Evolutionary conservation across 2,329 filamentous ascomycete genomes (phyloP).

Genomic region (Penicillium sp.): DNA sequence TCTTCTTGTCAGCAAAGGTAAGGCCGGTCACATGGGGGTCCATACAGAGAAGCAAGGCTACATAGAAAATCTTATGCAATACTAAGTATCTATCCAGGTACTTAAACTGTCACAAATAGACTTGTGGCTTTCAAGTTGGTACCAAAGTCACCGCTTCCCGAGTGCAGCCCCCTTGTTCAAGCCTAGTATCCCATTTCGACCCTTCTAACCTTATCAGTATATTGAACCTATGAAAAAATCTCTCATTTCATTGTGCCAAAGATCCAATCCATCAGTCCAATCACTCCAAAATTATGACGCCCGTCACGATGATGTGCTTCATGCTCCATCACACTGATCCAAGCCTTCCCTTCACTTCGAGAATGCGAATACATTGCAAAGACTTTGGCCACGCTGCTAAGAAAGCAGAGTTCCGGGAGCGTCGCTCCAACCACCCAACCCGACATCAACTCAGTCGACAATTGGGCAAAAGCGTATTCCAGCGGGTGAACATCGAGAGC

Average conservation of each 20-base stretch:
- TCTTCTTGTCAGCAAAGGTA: too few relatives aligned
- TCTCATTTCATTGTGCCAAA: not conserved
- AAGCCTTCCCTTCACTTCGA: not conserved
- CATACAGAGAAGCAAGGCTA: too few relatives aligned
- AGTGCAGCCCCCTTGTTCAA: not conserved
- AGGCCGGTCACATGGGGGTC: too few relatives aligned
- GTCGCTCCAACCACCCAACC: not conserved
- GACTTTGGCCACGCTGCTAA: not conserved
- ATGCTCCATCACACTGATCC: conserved; percentile 1
- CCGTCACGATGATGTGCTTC: not conserved
- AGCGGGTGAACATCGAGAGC: not conserved
- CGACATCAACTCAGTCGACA: conserved; percentile 1
- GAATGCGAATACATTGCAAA: conserved; percentile 1
- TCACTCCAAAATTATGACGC: not conserved
- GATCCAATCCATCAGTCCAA: not conserved
- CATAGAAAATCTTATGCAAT: too few relatives aligned
- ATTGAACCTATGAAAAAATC: not conserved
- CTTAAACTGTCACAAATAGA: too few relatives aligned
- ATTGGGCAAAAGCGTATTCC: not conserved
- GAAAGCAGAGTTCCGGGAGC: not conserved
- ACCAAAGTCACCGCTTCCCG: too few relatives aligned
- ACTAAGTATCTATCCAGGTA: too few relatives aligned
- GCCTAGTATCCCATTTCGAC: not conserved
- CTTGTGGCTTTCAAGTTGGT: too few relatives aligned
- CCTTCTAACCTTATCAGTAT: not conserved